These are phyloP conservation scores for Anthoceros angustus DNA, from an alignment of 225 moss, liverwort and hornwort genomes.

Conservation along the genomic window DNA sequence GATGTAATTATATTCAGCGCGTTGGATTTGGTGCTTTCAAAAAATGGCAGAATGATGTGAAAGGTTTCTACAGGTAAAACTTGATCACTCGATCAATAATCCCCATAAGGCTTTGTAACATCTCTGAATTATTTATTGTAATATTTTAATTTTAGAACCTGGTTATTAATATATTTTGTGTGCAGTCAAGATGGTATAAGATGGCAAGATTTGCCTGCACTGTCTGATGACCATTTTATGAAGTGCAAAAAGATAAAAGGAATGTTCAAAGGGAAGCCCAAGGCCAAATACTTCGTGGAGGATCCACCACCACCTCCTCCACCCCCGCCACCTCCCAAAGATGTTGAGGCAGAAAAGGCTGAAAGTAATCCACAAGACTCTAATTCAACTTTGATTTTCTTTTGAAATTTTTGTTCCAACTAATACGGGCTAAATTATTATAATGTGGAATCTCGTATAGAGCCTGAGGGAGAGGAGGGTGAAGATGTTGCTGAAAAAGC, in stretches of 20 bases:
- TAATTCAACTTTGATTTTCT: neutral
- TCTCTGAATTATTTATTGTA: neutral
- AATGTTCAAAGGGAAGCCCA: neutral
- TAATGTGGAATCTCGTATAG: neutral
- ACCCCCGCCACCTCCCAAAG: neutral
- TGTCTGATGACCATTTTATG: neutral
- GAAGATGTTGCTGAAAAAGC: neutral
- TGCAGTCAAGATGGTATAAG: neutral
- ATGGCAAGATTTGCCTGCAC: neutral
- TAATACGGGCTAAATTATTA: neutral
- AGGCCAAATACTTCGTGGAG: neutral
- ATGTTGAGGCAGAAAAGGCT: neutral
- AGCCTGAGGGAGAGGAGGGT: neutral
- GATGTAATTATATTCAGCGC: neutral
- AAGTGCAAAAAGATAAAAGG: neutral
- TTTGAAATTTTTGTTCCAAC: too few relatives aligned
- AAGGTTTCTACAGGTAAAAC: neutral
- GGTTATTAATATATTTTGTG: too few relatives aligned
- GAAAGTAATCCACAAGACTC: neutral
- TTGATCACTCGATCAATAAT: neutral
- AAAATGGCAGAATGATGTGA: neutral
- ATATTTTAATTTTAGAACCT: neutral
- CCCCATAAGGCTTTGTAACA: too few relatives aligned
- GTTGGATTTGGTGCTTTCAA: conserved; percentile 1
- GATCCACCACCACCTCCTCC: neutral